These are phyloP conservation scores for Neospora caninum DNA, from an alignment of 169 alveolate genomes.

Conservation along the genomic window DNA sequence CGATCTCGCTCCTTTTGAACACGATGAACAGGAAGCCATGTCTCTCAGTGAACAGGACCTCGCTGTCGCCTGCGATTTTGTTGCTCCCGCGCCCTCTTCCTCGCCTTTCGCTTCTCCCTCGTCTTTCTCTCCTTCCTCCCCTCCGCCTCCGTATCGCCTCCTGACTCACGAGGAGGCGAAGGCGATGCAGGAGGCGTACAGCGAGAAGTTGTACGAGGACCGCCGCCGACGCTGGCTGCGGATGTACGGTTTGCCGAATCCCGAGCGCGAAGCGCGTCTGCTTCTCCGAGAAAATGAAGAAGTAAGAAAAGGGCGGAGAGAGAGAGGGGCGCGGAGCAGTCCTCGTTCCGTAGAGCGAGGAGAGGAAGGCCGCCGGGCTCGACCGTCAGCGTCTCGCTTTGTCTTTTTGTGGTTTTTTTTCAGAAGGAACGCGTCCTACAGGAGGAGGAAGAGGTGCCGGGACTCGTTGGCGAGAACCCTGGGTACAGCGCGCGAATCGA, in stretches of 20 bases:
- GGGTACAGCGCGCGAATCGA: conserved; percentile 4
- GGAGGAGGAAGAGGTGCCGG: background rate
- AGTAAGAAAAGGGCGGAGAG: background rate
- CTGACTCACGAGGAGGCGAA: conserved; percentile 60
- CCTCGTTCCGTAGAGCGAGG: too few species aligned
- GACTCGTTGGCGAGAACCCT: background rate
- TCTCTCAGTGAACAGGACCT: background rate
- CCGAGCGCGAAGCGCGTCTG: conserved; percentile 51
- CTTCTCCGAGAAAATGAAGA: background rate
- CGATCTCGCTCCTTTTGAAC: background rate
- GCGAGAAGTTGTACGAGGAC: conserved; percentile 26
- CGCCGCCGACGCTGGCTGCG: conserved; percentile 60
- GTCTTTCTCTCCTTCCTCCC: background rate
- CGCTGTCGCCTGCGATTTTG: background rate
- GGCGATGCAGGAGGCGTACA: conserved; percentile 50
- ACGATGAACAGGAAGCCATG: background rate
- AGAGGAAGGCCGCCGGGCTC: too few species aligned
- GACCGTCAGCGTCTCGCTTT: too few species aligned
- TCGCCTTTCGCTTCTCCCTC: background rate
- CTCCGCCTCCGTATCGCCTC: conserved; percentile 30
- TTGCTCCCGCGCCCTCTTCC: background rate
- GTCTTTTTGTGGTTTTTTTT: too few species aligned
- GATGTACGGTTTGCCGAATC: conserved; percentile 58
- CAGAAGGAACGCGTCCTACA: too few species aligned
- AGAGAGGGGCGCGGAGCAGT: background rate